phyloP scores from a whole-genome alignment of 148 eudicot genomes.

The Silene conica region DNA sequence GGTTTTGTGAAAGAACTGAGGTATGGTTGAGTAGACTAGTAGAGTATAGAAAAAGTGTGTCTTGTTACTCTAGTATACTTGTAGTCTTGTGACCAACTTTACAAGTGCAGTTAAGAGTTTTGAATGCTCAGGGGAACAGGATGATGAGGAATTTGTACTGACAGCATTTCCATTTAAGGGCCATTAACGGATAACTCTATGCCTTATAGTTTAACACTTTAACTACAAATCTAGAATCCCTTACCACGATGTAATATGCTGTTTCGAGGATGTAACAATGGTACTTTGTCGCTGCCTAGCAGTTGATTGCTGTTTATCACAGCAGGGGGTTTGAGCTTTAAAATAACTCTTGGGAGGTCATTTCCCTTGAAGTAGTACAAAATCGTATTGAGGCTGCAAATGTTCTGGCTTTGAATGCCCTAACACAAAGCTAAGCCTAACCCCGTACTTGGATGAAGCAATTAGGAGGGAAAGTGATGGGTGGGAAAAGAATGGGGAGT shows the following conservation, averaged over 20 bases:
- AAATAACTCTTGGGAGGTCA: background rate
- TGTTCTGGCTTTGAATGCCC: background rate
- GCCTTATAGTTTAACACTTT: background rate
- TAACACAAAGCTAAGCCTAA: background rate
- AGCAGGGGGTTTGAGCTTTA: background rate
- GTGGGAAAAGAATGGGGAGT: background rate
- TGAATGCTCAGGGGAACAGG: background rate
- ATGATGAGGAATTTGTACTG: background rate
- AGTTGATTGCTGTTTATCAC: background rate
- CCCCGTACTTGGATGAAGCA: background rate
- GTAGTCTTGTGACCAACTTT: background rate
- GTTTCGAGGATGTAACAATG: background rate
- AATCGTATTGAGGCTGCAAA: background rate
- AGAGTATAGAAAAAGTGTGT: background rate
- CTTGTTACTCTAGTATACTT: background rate
- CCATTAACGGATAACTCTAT: background rate
- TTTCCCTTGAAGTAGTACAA: background rate
- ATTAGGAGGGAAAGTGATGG: background rate
- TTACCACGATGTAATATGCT: background rate
- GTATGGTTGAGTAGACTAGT: background rate
- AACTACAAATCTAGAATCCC: background rate
- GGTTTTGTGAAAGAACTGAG: background rate
- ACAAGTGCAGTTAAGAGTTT: background rate
- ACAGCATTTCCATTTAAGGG: background rate
- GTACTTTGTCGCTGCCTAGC: background rate